Evolutionary conservation across 345 rosid species (phyloP).

Genomic region (Trapa incisa): DNA sequence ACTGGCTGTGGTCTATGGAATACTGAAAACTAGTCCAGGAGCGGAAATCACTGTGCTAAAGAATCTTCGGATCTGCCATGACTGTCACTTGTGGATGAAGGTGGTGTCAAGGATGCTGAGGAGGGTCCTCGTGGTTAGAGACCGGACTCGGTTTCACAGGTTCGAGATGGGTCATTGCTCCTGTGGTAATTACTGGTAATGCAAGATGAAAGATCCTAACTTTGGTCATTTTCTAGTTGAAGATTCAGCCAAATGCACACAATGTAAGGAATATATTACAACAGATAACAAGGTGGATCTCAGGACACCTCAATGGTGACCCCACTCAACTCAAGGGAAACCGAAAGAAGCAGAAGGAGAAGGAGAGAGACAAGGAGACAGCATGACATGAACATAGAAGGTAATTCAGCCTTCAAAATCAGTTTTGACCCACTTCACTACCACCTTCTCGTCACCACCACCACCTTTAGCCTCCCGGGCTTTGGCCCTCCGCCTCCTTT

Average conservation of each 20-base stretch:
- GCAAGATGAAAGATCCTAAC: neutral
- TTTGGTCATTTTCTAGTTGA: no score
- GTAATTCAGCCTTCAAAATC: constrained; percentile 36
- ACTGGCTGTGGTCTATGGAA: no score
- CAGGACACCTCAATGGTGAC: constrained; percentile 30
- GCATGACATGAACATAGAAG: neutral
- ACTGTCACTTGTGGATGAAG: constrained; percentile 75
- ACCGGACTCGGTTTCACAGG: constrained; percentile 65
- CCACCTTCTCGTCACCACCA: constrained; percentile 28
- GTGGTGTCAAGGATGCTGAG: constrained; percentile 41
- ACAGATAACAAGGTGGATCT: no score
- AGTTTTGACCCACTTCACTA: constrained; percentile 34
- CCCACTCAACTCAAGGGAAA: neutral
- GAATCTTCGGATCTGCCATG: constrained; percentile 66
- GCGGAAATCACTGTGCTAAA: constrained; percentile 52
- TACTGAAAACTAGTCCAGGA: constrained; percentile 36
- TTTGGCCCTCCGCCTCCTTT: constrained; percentile 35
- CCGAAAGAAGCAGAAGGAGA: neutral
- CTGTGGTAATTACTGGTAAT: constrained; percentile 61
- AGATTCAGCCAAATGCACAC: no score
- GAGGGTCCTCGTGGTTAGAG: constrained; percentile 60
- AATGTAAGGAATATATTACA: no score
- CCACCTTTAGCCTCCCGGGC: constrained; percentile 29
- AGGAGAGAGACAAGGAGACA: neutral
- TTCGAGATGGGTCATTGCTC: constrained; percentile 76